These are phyloP conservation scores for Phytopythium mirpurense DNA, from an alignment of 352 stramenopile genomes.

Conservation along the genomic window DNA sequence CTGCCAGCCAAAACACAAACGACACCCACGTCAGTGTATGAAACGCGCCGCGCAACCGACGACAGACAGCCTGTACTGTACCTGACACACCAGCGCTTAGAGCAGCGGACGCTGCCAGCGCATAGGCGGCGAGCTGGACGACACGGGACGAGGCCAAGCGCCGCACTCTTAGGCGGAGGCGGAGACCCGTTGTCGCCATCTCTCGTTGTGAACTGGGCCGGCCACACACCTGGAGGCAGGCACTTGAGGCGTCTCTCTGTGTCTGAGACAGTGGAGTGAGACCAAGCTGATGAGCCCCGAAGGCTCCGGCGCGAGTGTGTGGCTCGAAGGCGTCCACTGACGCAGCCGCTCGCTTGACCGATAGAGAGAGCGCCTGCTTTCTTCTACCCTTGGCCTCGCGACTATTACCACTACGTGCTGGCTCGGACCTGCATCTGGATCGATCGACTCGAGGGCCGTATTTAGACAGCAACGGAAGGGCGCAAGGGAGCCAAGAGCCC, in stretches of 20 bases:
- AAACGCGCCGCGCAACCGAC: background rate
- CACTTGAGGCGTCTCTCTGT: slow-evolving; percentile 4
- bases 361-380: background rate
- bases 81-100: background rate
- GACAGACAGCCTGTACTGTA: background rate
- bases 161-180: background rate
- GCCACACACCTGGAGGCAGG: too few species aligned
- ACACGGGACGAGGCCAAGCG: background rate
- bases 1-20: background rate
- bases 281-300: slow-evolving; percentile 1
- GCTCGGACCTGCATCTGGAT: too few species aligned
- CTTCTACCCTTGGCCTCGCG: background rate
- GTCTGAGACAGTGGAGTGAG: background rate
- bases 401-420: too few species aligned
- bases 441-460: too few species aligned
- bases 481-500: too few species aligned
- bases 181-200: background rate
- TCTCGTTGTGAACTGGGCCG: background rate
- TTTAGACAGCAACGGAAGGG: slow-evolving; percentile 4
- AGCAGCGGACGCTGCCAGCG: background rate
- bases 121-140: background rate
- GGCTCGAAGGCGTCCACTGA: background rate
- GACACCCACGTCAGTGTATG: background rate
- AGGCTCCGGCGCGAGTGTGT: slow-evolving; percentile 2
- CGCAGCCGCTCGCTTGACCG: background rate